Conservation (phyloP, 2,329 filamentous ascomycete genomes). For the Rhinocladiella similis region DNA sequence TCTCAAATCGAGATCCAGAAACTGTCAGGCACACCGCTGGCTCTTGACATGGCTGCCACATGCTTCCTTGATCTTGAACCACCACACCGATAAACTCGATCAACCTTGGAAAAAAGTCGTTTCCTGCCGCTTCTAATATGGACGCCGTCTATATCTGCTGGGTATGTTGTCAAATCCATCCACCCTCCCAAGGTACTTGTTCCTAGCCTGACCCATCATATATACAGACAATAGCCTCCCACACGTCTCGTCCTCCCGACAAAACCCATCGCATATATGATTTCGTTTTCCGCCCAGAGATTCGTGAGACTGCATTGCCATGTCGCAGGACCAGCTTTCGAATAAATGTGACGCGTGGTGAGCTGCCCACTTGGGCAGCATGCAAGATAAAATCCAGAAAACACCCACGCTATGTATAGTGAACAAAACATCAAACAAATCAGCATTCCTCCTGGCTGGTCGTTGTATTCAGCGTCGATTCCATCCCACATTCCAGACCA, state of each 20-base stretch:
- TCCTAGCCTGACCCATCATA: not conserved
- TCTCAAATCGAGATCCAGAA: too few relatives aligned
- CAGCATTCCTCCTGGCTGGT: constrained; percentile 3
- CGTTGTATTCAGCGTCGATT: constrained; percentile 20
- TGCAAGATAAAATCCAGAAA: not conserved
- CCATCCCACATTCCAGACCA: constrained; percentile 69
- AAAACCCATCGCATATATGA: not conserved
- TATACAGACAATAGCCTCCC: not conserved
- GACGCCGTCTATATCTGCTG: not conserved
- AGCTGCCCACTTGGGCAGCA: too few relatives aligned
- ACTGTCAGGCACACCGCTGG: too few relatives aligned
- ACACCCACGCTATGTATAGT: constrained; percentile 20
- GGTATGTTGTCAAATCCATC: not conserved
- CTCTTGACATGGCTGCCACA: too few relatives aligned
- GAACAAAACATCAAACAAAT: not conserved
- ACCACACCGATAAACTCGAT: not conserved
- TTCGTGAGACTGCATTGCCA: not conserved
- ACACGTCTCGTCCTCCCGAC: not conserved
- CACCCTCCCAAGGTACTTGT: not conserved
- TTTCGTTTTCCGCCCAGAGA: not conserved
- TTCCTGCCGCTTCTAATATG: not conserved
- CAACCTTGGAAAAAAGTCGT: not conserved
- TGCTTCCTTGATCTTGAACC: too few relatives aligned
- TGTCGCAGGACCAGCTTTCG: not conserved
- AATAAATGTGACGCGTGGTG: not conserved